Evolutionary conservation across 1,284 basidiomycete species (phyloP).

Genomic region (Gymnopus androsaceus): DNA sequence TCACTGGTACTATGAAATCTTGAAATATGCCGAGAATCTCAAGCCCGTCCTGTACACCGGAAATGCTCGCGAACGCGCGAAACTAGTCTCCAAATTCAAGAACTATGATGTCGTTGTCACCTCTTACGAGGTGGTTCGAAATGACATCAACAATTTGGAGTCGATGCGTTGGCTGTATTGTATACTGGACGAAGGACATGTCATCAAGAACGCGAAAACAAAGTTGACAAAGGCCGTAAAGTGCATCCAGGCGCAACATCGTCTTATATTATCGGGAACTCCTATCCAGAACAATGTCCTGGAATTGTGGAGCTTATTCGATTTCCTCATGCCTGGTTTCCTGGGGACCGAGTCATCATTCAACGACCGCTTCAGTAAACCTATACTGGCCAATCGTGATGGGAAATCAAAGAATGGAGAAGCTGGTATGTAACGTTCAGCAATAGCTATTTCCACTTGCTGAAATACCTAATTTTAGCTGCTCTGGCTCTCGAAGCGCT

Average conservation of each 20-base stretch:
- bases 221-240: slow-evolving; percentile 98
- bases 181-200: slow-evolving; percentile 97
- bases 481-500: slow-evolving; percentile 92
- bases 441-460: slow-evolving; percentile 6
- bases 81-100: slow-evolving; percentile 65
- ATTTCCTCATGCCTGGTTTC: slow-evolving; percentile 99
- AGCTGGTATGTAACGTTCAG: slow-evolving; percentile 63
- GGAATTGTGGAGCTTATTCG: slow-evolving; percentile 98
- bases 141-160: slow-evolving; percentile 84
- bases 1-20: slow-evolving; percentile 98
- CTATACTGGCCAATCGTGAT: slow-evolving; percentile 93
- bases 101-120: slow-evolving; percentile 90
- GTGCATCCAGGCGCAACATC: slow-evolving; percentile 86
- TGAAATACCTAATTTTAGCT: slow-evolving; percentile 46
- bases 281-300: slow-evolving; percentile 99
- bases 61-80: slow-evolving; percentile 82
- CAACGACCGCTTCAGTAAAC: slow-evolving; percentile 95
- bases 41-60: slow-evolving; percentile 90
- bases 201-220: slow-evolving; percentile 98
- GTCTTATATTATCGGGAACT: slow-evolving; percentile 93
- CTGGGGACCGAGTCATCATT: slow-evolving; percentile 94
- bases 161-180: slow-evolving; percentile 91
- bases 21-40: slow-evolving; percentile 89
- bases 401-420: slow-evolving; percentile 95
- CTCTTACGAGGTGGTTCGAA: slow-evolving; percentile 96